A percentile compares a stretch with the other conserved stretches of the same genome.
phyloP scores from a whole-genome alignment of 805 yeast species.

The Middelhovenomyces tepae region DNA sequence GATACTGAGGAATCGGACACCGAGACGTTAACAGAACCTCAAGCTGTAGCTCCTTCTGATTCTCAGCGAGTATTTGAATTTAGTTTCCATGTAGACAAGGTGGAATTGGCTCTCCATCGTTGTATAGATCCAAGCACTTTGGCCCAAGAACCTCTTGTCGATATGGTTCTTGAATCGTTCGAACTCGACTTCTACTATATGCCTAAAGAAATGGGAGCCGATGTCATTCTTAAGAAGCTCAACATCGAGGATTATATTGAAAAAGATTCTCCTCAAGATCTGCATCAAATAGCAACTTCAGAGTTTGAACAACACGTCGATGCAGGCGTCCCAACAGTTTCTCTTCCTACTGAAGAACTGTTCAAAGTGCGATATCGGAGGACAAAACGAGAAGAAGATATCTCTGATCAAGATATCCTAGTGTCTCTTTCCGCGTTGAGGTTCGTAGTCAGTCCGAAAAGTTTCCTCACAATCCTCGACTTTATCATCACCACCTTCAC shows the following conservation, averaged over 20 bases:
- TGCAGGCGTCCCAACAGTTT: constrained; percentile 21
- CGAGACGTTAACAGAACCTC: constrained; percentile 4
- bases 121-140: constrained; percentile 56
- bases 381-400: constrained; percentile 39
- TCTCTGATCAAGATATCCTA: constrained; percentile 64
- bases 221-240: constrained; percentile 55
- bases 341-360: constrained; percentile 32
- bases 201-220: constrained; percentile 52
- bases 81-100: constrained; percentile 55
- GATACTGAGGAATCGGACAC: constrained; percentile 13
- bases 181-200: constrained; percentile 53
- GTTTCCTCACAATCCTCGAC: constrained; percentile 68
- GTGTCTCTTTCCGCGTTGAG: constrained; percentile 71
- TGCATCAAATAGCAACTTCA: constrained; percentile 58
- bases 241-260: constrained; percentile 70
- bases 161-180: constrained; percentile 60
- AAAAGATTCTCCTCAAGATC: constrained; percentile 49
- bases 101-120: constrained; percentile 53
- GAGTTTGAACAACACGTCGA: constrained; percentile 28
- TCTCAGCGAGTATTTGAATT: constrained; percentile 66
- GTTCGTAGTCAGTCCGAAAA: constrained; percentile 66
- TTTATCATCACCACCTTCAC: constrained; percentile 82
- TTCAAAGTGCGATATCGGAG: constrained; percentile 53
- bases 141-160: constrained; percentile 60
- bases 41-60: not conserved